A percentile compares a stretch with the other conserved stretches of the same genome.
Evolutionary conservation across 2,329 filamentous ascomycete species (phyloP).

Genomic region (Escovopsis sp.): DNA sequence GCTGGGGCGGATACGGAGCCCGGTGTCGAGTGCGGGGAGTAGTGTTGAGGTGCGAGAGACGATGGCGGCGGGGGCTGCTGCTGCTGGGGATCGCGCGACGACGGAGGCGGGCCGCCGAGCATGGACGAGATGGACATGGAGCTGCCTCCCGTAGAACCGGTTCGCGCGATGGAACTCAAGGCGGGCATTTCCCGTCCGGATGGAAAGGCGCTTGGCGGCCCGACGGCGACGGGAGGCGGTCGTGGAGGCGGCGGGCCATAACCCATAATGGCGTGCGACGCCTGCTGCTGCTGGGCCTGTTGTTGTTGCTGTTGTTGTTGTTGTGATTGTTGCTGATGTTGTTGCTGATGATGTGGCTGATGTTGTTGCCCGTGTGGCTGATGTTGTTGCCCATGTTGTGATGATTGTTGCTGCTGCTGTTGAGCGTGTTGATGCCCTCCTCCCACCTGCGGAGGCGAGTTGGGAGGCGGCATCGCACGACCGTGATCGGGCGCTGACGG

Average conservation of each 20-base stretch:
- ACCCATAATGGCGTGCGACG: conserved; percentile 17
- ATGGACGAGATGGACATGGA: conserved; percentile 49
- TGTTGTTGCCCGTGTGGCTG: conserved; percentile 15
- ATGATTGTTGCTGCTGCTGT: conserved; percentile 13
- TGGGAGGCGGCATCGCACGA: conserved; percentile 30
- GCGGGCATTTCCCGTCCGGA: conserved; percentile 38
- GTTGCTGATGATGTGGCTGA: conserved; percentile 10
- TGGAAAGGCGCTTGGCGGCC: conserved; percentile 29
- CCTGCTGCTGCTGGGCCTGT: conserved; percentile 13
- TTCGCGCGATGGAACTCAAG: conserved; percentile 32
- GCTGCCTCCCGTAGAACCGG: conserved; percentile 29
- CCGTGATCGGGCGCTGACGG: conserved; percentile 20
- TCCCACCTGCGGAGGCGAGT: conserved; percentile 27
- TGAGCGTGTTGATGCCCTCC: conserved; percentile 12
- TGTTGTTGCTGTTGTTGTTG: conserved; percentile 15
- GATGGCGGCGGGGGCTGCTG: conserved; percentile 9
- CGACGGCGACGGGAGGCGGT: conserved; percentile 26
- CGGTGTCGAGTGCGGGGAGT: conserved; percentile 24
- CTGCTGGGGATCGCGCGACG: conserved; percentile 25
- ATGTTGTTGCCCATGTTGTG: conserved; percentile 12
- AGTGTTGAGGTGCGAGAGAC: conserved; percentile 17
- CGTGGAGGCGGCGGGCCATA: conserved; percentile 33
- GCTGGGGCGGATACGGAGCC: conserved; percentile 27
- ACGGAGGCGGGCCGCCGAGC: conserved; percentile 35
- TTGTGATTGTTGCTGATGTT: conserved; percentile 14